A percentile compares a stretch with the other conserved stretches of the same genome.
Evolutionary conservation across 176 grass and related monocot species (phyloP).

Genomic region (Dactylis glomerata): DNA sequence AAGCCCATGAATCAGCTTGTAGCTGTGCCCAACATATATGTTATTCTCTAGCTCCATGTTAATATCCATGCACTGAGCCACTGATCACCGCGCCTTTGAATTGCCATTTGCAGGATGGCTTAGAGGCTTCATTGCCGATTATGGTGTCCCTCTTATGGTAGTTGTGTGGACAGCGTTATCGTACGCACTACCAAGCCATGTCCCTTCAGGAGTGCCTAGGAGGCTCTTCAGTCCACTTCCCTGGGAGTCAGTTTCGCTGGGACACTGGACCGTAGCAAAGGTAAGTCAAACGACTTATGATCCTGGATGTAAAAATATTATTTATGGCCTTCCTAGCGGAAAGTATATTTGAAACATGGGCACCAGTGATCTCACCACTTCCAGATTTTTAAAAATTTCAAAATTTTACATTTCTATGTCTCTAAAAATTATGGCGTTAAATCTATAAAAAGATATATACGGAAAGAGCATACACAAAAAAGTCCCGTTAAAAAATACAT

Average conservation of each 20-base stretch:
- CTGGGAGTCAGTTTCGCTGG: conserved; percentile 63
- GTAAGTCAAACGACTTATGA: conserved; percentile 19
- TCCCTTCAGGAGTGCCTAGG: conserved; percentile 74
- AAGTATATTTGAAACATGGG: too few species aligned
- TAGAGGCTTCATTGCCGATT: conserved; percentile 85
- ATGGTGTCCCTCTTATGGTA: conserved; percentile 93
- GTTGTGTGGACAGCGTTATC: conserved; percentile 83
- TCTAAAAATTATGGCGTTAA: too few species aligned
- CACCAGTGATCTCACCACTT: too few species aligned
- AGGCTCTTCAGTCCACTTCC: conserved; percentile 83
- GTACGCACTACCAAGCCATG: conserved; percentile 57
- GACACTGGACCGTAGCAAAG: conserved; percentile 79
- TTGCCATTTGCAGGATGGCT: conserved; percentile 58
- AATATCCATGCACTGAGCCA: background rate
- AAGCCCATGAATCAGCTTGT: background rate
- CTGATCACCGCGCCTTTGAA: conserved; percentile 1
- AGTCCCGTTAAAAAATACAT: too few species aligned
- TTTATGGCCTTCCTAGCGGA: background rate
- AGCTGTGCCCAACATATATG: background rate
- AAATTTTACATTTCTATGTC: too few species aligned
- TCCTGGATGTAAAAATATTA: background rate
- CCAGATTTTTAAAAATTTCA: too few species aligned
- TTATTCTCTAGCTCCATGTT: background rate
- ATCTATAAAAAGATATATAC: too few species aligned
- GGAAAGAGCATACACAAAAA: too few species aligned